Evolutionary conservation across 257 asterid genomes (phyloP), one percentile per base, ranked within the genome.

Genomic region (Dorcoceras hygrometricum): DNA sequence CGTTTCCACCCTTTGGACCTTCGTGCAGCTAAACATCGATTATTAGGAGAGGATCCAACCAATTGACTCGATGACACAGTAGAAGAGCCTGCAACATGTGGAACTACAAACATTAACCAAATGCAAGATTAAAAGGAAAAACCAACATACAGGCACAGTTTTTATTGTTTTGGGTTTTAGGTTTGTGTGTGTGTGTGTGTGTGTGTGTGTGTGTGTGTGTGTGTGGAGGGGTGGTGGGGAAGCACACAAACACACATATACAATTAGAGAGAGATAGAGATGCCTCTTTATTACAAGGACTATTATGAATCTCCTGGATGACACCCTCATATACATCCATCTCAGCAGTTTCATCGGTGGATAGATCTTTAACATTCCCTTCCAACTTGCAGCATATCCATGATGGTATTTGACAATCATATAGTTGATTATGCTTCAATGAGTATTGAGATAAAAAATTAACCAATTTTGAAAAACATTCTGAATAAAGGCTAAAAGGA

Each of bases 321-420:
- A 59, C 73, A 78, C 85, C 84, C 80, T 93, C 95, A 73, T 81
- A 82, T 6, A 84, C 89, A 80, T 93, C 99, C 99, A 93, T 93
- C 84, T 86, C 99, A 32, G 91, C 79, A 77, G 92, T 78, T 71
- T 89, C 96, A 73, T 92, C 94, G 74, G 75, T 73, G 22, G 79
- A 78, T 50, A 73, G 29, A 28, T 83, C 82, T 16, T 70, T 74
- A 23, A 24, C 18, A 66, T 87, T 90, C 14, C 88, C 97, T 77
- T 87, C 96, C 87, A 93, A 73, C 64, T 82, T 79, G 90, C 95
- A 90, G 87, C 87, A 78, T 76, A 90, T 87, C 97, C 96, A 86
- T 19, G 91, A 76, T 1, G 97, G 99, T 77, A 86, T 71, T 74
- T 69, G 79, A 72, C 88, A 80, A 57, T 80, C 77, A 61, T 68